These are phyloP conservation scores for Alnus rubra DNA, from an alignment of 306 rosid genomes.

Conservation along the genomic window DNA sequence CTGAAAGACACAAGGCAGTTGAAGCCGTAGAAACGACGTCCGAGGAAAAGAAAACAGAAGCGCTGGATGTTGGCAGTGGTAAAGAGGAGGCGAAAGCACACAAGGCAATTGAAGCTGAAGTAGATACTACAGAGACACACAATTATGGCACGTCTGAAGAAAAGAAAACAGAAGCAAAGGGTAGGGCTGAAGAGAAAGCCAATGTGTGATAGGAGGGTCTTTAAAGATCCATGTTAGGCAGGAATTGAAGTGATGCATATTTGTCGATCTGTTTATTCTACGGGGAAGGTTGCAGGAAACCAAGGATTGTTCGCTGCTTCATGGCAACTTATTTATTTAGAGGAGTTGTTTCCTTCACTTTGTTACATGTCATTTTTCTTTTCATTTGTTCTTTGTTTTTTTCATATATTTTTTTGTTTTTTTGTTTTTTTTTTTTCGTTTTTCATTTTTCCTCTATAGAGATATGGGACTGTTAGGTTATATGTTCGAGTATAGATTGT, in stretches of 20 bases:
- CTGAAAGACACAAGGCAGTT: background rate
- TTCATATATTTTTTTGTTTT: background rate
- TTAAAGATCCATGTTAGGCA: too few species aligned
- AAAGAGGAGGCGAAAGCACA: slow-evolving; percentile 13
- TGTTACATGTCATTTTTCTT: slow-evolving; percentile 3
- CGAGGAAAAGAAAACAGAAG: background rate
- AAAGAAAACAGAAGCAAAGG: slow-evolving; percentile 23
- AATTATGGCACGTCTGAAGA: background rate
- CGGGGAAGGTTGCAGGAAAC: background rate
- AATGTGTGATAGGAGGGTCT: background rate
- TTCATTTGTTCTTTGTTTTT: slow-evolving; percentile 5
- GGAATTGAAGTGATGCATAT: background rate
- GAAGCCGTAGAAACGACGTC: background rate
- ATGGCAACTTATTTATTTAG: slow-evolving; percentile 21
- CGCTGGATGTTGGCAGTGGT: background rate
- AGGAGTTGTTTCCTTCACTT: slow-evolving; percentile 4
- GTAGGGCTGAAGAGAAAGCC: slow-evolving; percentile 3
- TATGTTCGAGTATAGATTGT: background rate
- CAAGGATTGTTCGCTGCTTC: slow-evolving; percentile 9
- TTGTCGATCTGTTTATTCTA: background rate
- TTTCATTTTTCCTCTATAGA: background rate
- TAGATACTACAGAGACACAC: background rate
- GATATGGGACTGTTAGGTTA: background rate
- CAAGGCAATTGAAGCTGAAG: slow-evolving; percentile 21
- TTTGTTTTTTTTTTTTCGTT: slow-evolving; percentile 16